Conservation (phyloP, 2,329 filamentous ascomycete species). For the Ilyonectria destructans region DNA sequence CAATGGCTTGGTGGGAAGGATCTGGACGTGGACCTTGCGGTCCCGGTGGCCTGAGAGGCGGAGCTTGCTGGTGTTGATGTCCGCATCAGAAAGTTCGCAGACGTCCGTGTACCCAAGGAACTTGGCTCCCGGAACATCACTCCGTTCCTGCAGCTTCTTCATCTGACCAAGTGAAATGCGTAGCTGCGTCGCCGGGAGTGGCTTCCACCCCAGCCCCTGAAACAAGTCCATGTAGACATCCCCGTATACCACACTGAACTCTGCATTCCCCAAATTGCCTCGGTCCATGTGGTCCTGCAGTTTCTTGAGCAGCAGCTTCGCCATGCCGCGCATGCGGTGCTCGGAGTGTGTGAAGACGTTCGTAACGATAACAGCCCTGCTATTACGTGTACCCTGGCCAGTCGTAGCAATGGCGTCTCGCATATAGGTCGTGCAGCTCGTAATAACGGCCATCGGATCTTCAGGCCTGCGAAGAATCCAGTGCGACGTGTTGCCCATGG, state of each 20-base stretch:
- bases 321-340: conserved; percentile 55
- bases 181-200: conserved; percentile 52
- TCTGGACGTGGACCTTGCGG: conserved; percentile 52
- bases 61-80: conserved; percentile 48
- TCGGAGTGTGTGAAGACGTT: conserved; percentile 56
- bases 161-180: conserved; percentile 50
- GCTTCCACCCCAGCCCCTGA: conserved; percentile 54
- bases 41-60: conserved; percentile 42
- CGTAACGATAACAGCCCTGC: conserved; percentile 53
- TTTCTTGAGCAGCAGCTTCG: conserved; percentile 53
- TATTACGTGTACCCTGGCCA: conserved; percentile 43
- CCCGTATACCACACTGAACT: conserved; percentile 57
- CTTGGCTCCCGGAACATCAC: conserved; percentile 37
- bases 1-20: conserved; percentile 52
- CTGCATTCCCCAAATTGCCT: conserved; percentile 40
- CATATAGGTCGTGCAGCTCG: conserved; percentile 54
- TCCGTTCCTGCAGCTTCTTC: conserved; percentile 37
- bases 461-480: conserved; percentile 52
- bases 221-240: conserved; percentile 54
- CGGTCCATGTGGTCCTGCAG: conserved; percentile 55
- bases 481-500: conserved; percentile 35
- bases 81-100: conserved; percentile 42
- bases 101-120: conserved; percentile 45
- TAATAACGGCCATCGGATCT: conserved; percentile 51
- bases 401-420: conserved; percentile 39